Evolutionary conservation across 768 basidiomycete genomes (phyloP).

Genomic region (Jaapia argillacea): DNA sequence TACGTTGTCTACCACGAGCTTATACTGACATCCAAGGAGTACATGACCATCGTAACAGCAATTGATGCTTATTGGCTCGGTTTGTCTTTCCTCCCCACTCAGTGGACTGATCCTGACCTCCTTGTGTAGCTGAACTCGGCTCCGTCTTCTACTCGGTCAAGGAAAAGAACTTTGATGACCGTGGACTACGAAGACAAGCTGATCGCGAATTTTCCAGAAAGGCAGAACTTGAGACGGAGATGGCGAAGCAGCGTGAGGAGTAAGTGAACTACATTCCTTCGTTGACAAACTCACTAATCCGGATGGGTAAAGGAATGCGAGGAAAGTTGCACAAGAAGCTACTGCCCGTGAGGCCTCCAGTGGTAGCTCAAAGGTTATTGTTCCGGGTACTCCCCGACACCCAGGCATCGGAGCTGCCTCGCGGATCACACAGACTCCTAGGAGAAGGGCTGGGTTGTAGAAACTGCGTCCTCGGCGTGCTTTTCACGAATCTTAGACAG

Average conservation of each 20-base stretch:
- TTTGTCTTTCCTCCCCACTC: constrained; percentile 3
- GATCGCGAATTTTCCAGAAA: constrained; percentile 88
- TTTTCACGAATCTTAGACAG: too few relatives aligned
- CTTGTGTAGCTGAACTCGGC: constrained; percentile 90
- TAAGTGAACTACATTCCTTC: constrained; percentile 16
- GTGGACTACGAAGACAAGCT: constrained; percentile 63
- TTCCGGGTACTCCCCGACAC: constrained; percentile 75
- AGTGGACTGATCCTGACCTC: constrained; percentile 7
- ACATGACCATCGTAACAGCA: constrained; percentile 99
- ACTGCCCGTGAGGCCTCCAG: constrained; percentile 42
- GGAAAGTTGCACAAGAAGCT: constrained; percentile 52
- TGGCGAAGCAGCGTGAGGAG: constrained; percentile 78
- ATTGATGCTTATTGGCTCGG: constrained; percentile 98
- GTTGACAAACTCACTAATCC: background rate
- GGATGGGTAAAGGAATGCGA: constrained; percentile 36
- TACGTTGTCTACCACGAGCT: constrained; percentile 97
- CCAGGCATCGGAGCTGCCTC: constrained; percentile 54
- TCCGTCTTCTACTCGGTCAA: constrained; percentile 97
- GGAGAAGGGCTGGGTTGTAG: constrained; percentile 59
- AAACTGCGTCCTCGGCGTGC: too few relatives aligned
- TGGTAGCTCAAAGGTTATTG: constrained; percentile 53
- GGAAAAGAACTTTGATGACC: constrained; percentile 94
- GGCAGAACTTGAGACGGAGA: constrained; percentile 88
- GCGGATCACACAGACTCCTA: constrained; percentile 66
- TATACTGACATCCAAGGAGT: constrained; percentile 91